Evolutionary conservation across 139 green algal species (phyloP).

Genomic region (Chlamydomonas sp.): DNA sequence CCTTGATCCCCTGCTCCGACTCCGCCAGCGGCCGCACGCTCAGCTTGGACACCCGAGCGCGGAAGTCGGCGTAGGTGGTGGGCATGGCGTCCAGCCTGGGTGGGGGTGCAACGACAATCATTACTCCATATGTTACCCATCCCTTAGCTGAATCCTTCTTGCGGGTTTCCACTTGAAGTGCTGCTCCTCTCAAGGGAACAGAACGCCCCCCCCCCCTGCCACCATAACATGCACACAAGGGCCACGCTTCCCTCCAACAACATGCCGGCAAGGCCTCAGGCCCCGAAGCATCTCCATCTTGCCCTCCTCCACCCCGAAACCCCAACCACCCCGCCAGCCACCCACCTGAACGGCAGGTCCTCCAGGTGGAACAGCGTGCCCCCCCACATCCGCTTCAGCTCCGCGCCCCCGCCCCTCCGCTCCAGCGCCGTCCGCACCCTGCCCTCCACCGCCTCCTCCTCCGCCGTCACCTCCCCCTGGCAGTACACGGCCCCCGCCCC

Average conservation of each 20-base stretch:
- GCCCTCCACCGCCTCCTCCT: constrained; percentile 71
- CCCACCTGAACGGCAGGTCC: constrained; percentile 76
- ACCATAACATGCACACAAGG: too few relatives aligned
- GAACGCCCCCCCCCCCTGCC: constrained; percentile 54
- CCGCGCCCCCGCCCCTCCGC: constrained; percentile 59
- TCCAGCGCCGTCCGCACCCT: constrained; percentile 61
- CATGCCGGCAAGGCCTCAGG: too few relatives aligned
- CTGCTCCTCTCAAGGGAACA: constrained; percentile 79
- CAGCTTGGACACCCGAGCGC: background rate
- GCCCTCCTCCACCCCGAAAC: too few relatives aligned
- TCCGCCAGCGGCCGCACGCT: constrained; percentile 5
- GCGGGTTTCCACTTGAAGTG: constrained; percentile 59
- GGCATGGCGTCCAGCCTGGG: constrained; percentile 30
- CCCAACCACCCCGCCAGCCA: background rate
- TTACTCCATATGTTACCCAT: background rate
- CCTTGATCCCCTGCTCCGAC: constrained; percentile 7
- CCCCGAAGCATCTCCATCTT: too few relatives aligned
- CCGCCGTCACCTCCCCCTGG: constrained; percentile 78
- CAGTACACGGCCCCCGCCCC: constrained; percentile 71
- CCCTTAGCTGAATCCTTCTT: background rate
- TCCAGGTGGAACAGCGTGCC: constrained; percentile 76
- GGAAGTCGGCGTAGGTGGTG: constrained; percentile 33
- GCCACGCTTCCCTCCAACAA: too few relatives aligned
- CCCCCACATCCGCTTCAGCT: constrained; percentile 65
- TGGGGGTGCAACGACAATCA: background rate